A percentile compares a stretch with the other conserved stretches of the same genome.
phyloP scores from a whole-genome alignment of 331 rosid species.

The Arachis monticola region DNA sequence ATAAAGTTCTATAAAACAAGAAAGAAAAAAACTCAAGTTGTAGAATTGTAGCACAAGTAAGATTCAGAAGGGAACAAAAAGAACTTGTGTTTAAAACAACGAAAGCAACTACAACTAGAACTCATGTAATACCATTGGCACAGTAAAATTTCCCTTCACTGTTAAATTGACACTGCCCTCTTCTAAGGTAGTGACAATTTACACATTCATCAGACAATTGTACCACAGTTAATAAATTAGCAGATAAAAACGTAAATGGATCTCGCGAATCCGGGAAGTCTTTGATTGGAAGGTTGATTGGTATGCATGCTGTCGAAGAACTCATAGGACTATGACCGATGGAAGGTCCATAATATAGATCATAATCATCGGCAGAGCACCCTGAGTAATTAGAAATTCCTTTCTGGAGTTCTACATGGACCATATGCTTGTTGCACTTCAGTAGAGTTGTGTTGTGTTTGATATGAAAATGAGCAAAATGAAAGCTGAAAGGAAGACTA shows the following conservation, averaged over 20 bases:
- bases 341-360: neutral
- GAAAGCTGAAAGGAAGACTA: constrained; percentile 14
- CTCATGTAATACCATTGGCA: neutral
- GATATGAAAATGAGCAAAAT: neutral
- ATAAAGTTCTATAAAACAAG: too few species aligned
- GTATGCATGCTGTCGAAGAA: neutral
- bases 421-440: constrained; percentile 9
- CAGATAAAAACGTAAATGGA: too few species aligned
- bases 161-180: constrained; percentile 20
- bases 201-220: neutral
- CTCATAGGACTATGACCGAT: too few species aligned
- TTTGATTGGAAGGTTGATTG: constrained; percentile 28
- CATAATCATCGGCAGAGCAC: neutral
- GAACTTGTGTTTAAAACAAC: too few species aligned
- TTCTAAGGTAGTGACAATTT: accelerated
- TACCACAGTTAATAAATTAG: neutral
- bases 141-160: neutral
- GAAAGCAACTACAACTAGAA: too few species aligned
- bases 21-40: too few species aligned
- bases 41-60: too few species aligned
- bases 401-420: neutral
- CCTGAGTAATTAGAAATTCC: too few species aligned
- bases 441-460: neutral
- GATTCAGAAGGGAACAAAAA: too few species aligned
- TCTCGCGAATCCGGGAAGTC: neutral